Evolutionary conservation across 2,329 filamentous ascomycete species (phyloP).

Genomic region (Aspergillus terreus): DNA sequence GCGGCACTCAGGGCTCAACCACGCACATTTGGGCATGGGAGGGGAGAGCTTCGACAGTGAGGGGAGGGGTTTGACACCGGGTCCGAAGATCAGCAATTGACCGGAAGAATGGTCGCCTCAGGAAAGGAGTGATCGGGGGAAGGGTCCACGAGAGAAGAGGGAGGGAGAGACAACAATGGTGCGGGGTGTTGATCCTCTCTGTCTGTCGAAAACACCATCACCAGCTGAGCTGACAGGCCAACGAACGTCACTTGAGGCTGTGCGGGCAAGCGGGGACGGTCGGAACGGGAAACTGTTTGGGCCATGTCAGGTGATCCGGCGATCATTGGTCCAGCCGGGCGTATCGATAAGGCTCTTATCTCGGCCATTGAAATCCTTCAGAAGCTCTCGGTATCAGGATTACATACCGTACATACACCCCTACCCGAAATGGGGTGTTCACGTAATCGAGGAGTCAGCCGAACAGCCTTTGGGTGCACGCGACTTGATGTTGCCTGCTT

Average conservation of each 20-base stretch:
- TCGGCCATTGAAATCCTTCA: neutral
- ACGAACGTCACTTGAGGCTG: constrained; percentile 14
- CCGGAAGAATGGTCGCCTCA: neutral
- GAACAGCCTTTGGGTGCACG: constrained; percentile 7
- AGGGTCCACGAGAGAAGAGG: too few relatives aligned
- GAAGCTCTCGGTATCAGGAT: neutral
- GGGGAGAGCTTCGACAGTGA: constrained; percentile 15
- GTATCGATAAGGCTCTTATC: constrained; percentile 17
- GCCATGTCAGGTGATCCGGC: constrained; percentile 13
- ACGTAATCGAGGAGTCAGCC: constrained; percentile 7
- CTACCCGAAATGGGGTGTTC: neutral
- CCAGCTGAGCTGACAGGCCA: constrained; percentile 1
- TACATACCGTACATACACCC: neutral
- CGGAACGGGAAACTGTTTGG: constrained; percentile 3
- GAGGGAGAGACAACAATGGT: too few relatives aligned
- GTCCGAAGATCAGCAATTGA: constrained; percentile 18
- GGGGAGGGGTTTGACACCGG: neutral
- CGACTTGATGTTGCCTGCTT: constrained; percentile 2
- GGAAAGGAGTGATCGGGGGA: neutral
- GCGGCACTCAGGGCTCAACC: constrained; percentile 12
- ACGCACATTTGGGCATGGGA: constrained; percentile 12
- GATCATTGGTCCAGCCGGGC: constrained; percentile 4
- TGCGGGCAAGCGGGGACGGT: constrained; percentile 11
- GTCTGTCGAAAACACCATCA: too few relatives aligned
- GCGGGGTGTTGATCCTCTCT: too few relatives aligned